phyloP scores from a whole-genome alignment of 768 basidiomycete species.

The Cubamyces sp. region DNA sequence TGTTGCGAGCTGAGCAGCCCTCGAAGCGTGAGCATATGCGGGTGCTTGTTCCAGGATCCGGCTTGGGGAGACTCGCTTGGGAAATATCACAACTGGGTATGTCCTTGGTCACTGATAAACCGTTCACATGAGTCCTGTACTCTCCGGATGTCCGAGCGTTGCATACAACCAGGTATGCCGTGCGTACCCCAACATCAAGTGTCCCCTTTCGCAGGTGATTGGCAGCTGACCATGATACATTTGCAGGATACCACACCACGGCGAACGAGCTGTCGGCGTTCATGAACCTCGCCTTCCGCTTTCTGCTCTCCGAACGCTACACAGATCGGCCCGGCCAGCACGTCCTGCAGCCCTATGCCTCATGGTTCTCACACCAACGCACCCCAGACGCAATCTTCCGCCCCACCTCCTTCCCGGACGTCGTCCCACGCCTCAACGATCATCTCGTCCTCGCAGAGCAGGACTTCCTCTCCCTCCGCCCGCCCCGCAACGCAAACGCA shows the following conservation, averaged over 20 bases:
- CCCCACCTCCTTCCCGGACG: slow-evolving; percentile 60
- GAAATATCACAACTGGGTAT: slow-evolving; percentile 65
- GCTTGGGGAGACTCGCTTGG: slow-evolving; percentile 68
- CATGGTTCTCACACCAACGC: slow-evolving; percentile 74
- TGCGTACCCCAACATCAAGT: neutral
- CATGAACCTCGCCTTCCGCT: slow-evolving; percentile 64
- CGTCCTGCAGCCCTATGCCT: slow-evolving; percentile 59
- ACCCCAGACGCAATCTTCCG: slow-evolving; percentile 54
- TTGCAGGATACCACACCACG: slow-evolving; percentile 52
- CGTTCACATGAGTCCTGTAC: neutral
- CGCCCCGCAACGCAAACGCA: slow-evolving; percentile 7
- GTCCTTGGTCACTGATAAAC: slow-evolving; percentile 12
- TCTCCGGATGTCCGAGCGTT: slow-evolving; percentile 6
- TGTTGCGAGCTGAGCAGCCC: slow-evolving; percentile 38
- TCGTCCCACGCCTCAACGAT: slow-evolving; percentile 50
- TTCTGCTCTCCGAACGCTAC: slow-evolving; percentile 53
- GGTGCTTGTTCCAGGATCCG: slow-evolving; percentile 67
- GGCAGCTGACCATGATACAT: neutral
- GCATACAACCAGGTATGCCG: neutral
- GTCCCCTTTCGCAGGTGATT: neutral
- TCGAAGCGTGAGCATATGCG: slow-evolving; percentile 39
- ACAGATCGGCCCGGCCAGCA: slow-evolving; percentile 52
- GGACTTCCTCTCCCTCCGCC: slow-evolving; percentile 52
- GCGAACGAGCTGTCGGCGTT: slow-evolving; percentile 68
- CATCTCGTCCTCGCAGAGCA: slow-evolving; percentile 52